Conservation (phyloP, 164 flowering plant genomes). For the Annona squamosa region DNA sequence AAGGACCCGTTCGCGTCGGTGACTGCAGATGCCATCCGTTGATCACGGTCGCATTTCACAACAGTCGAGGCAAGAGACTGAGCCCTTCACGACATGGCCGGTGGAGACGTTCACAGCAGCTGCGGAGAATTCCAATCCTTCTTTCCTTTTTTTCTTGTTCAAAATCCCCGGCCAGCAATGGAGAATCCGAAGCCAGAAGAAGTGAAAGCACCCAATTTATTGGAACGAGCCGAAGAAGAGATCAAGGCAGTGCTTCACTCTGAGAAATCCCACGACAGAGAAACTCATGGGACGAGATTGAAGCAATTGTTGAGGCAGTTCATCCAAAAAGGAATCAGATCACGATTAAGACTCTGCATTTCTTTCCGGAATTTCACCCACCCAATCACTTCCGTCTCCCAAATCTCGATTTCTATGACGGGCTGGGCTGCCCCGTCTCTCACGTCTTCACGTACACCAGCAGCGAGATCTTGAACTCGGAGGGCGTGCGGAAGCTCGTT, state of each 20-base stretch:
- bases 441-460: too few species aligned
- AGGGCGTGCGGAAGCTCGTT: conserved; percentile 70
- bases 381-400: too few species aligned
- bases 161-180: neutral
- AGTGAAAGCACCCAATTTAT: conserved; percentile 47
- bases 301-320: too few species aligned
- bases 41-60: conserved; percentile 50
- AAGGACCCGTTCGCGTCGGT: conserved; percentile 45
- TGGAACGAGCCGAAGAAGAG: conserved; percentile 54
- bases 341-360: too few species aligned
- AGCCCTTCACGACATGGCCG: conserved; percentile 33
- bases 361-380: too few species aligned
- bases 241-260: conserved; percentile 33
- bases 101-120: conserved; percentile 9
- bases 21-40: conserved; percentile 28
- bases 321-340: too few species aligned
- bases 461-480: conserved; percentile 47
- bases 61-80: conserved; percentile 51
- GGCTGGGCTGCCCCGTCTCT: too few species aligned
- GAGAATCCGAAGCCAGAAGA: conserved; percentile 8
- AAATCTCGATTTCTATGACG: too few species aligned
- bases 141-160: too few species aligned
- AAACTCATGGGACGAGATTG: conserved; percentile 67
- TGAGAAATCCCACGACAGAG: conserved; percentile 30
- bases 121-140: too few species aligned